Evolutionary conservation across 805 yeast genomes (phyloP).

Genomic region (Starmerella floris): DNA sequence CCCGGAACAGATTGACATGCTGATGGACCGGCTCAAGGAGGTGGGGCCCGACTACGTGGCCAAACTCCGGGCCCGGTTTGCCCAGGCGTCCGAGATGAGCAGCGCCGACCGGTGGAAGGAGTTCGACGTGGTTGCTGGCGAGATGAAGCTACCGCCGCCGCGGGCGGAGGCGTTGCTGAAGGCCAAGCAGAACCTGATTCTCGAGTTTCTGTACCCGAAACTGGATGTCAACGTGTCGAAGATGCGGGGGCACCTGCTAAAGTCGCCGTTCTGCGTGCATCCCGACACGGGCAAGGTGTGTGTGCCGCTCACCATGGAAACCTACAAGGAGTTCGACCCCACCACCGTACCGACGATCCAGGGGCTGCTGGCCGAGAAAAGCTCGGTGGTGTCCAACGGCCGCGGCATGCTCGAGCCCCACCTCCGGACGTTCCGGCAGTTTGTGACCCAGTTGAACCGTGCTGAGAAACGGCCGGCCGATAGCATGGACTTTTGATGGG

Average conservation of each 20-base stretch:
- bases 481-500: constrained; percentile 18
- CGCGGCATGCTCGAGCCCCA: constrained; percentile 61
- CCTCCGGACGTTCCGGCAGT: constrained; percentile 49
- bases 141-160: constrained; percentile 17
- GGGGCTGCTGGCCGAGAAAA: constrained; percentile 51
- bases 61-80: constrained; percentile 38
- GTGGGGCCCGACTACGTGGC: constrained; percentile 23
- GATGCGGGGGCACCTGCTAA: constrained; percentile 78
- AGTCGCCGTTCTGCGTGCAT: constrained; percentile 93
- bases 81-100: constrained; percentile 28
- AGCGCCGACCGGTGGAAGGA: constrained; percentile 72
- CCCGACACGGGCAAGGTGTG: constrained; percentile 93
- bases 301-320: constrained; percentile 47
- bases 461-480: constrained; percentile 29
- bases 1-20: constrained; percentile 33
- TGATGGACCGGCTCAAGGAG: constrained; percentile 41
- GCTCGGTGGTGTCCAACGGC: constrained; percentile 29
- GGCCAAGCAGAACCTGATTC: constrained; percentile 68
- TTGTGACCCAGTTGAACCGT: constrained; percentile 47
- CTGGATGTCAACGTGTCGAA: constrained; percentile 86
- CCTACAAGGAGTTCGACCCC: constrained; percentile 52
- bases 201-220: constrained; percentile 76
- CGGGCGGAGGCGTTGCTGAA: constrained; percentile 43
- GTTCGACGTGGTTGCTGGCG: constrained; percentile 35
- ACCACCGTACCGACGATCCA: constrained; percentile 63